These are phyloP conservation scores for Penicillium goetzii DNA, from an alignment of 495 filamentous ascomycete genomes.

Conservation along the genomic window DNA sequence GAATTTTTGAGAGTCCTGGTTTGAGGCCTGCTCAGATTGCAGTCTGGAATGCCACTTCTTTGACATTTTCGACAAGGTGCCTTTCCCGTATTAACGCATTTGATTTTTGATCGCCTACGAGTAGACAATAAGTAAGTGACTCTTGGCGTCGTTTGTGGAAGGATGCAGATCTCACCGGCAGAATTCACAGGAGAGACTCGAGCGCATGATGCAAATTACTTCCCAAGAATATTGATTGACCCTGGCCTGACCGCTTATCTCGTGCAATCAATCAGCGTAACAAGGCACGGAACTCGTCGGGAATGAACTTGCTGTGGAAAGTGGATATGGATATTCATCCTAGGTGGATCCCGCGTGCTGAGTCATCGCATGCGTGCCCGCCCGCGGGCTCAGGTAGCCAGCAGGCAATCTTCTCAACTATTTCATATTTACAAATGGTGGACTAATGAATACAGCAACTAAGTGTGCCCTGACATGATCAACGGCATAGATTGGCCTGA, in stretches of 20 bases:
- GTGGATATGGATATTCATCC: neutral
- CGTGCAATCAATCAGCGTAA: neutral
- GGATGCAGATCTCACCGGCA: constrained; percentile 15
- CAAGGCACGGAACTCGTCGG: constrained; percentile 2
- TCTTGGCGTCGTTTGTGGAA: neutral
- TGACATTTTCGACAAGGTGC: constrained; percentile 28
- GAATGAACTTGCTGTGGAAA: neutral
- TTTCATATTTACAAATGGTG: neutral
- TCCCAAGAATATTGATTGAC: neutral
- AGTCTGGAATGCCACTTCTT: constrained; percentile 18
- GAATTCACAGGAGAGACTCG: constrained; percentile 27
- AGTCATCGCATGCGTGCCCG: too few relatives aligned
- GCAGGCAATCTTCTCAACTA: too few relatives aligned
- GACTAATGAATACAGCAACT: neutral
- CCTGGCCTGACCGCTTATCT: neutral
- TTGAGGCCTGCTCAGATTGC: constrained; percentile 19
- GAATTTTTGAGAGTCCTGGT: constrained; percentile 8
- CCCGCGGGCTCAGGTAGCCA: too few relatives aligned
- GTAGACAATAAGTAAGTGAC: neutral
- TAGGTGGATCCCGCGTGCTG: neutral
- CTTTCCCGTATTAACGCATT: constrained; percentile 25
- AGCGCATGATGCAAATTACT: constrained; percentile 12
- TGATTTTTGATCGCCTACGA: constrained; percentile 27
- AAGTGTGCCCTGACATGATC: neutral
- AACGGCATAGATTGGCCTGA: neutral